Conservation (phyloP, 345 rosid species). For the Raphanus raphanistrum region DNA sequence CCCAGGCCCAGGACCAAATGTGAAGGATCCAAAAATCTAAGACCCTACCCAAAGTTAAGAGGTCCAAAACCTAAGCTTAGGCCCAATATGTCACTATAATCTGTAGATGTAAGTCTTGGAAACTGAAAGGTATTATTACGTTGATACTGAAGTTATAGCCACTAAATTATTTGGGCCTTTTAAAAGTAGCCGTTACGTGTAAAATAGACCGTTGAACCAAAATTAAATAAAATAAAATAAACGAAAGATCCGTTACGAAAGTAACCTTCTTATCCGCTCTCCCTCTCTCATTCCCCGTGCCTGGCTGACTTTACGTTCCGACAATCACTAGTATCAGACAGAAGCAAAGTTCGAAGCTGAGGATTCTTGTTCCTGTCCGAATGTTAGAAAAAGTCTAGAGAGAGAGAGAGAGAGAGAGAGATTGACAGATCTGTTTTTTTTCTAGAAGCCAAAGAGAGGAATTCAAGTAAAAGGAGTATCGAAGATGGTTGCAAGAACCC, state of each 20-base stretch:
- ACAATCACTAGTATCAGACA: conserved; percentile 20
- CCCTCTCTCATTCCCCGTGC: conserved; percentile 13
- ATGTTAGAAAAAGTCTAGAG: conserved; percentile 8
- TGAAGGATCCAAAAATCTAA: no score
- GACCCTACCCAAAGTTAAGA: no score
- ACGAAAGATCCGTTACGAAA: conserved; percentile 42
- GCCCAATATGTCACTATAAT: no score
- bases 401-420: not conserved
- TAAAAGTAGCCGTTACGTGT: conserved; percentile 31
- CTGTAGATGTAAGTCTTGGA: no score
- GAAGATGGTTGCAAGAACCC: conserved; percentile 96
- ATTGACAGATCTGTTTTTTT: not conserved
- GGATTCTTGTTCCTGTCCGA: conserved; percentile 23
- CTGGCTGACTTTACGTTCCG: conserved; percentile 28
- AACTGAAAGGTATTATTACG: no score
- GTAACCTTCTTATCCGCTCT: conserved; percentile 33
- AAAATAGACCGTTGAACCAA: conserved; percentile 20
- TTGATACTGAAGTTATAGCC: no score
- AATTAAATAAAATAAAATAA: not conserved
- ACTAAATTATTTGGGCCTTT: no score
- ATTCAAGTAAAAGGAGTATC: not conserved
- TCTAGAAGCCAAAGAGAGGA: not conserved
- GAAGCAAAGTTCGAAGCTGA: conserved; percentile 3
- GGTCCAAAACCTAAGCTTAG: no score
- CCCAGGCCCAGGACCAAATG: no score